Conservation (phyloP, 208 protist genomes). For the Trypanosoma congolense region DNA sequence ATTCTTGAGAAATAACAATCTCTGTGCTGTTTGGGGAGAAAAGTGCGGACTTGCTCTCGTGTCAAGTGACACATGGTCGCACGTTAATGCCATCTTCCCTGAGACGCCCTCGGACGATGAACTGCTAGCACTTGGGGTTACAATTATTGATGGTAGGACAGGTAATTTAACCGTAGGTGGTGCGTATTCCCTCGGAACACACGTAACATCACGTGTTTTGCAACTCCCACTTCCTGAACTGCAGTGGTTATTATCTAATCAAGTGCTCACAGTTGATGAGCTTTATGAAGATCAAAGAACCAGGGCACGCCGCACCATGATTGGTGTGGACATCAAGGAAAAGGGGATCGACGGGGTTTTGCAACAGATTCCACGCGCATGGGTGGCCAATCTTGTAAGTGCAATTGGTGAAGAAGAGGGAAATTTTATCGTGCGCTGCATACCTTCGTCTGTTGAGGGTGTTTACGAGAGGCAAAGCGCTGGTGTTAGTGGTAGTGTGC, state of each 20-base stretch:
- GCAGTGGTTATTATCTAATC: slow-evolving; percentile 49
- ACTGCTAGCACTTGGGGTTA: slow-evolving; percentile 47
- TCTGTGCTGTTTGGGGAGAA: slow-evolving; percentile 36
- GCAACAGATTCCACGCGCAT: slow-evolving; percentile 3
- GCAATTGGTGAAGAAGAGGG: slow-evolving; percentile 10
- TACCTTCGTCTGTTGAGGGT: not conserved
- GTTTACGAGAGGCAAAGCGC: not conserved
- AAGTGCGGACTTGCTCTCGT: slow-evolving; percentile 38
- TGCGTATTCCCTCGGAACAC: slow-evolving; percentile 29
- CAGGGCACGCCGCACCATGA: slow-evolving; percentile 4
- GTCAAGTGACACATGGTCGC: slow-evolving; percentile 20
- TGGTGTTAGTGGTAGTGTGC: not conserved
- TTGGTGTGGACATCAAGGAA: not conserved
- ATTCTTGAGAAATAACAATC: slow-evolving; percentile 10
- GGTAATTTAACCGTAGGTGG: slow-evolving; percentile 62
- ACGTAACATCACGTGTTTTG: slow-evolving; percentile 34
- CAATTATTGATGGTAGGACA: slow-evolving; percentile 28
- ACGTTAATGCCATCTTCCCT: slow-evolving; percentile 20
- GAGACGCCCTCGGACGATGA: not conserved
- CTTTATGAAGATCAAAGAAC: slow-evolving; percentile 12
- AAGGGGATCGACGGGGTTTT: not conserved
- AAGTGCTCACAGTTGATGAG: slow-evolving; percentile 33
- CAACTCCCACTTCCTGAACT: slow-evolving; percentile 43
- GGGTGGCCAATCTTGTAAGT: slow-evolving; percentile 5
- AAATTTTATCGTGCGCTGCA: slow-evolving; percentile 17